A percentile compares a stretch with the other conserved stretches of the same genome.
phyloP scores from a whole-genome alignment of 805 yeast genomes.

The Saccharomyces cerevisiae region DNA sequence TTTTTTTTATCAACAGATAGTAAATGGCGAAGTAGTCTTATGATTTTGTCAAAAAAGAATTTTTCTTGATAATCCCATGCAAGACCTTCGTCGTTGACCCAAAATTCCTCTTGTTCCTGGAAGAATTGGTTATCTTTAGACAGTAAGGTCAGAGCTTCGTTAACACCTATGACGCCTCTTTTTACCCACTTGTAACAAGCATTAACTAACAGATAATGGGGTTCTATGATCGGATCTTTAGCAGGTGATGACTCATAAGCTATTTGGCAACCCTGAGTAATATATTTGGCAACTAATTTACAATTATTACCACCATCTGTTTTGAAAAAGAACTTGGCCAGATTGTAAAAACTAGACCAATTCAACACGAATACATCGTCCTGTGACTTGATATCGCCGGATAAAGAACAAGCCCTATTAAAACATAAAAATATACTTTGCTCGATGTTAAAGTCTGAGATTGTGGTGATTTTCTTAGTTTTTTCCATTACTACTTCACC shows the following conservation, averaged over 20 bases:
- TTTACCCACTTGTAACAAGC: conserved; percentile 48
- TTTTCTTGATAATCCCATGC: conserved; percentile 11
- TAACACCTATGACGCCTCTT: conserved; percentile 28
- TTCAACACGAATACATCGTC: conserved; percentile 23
- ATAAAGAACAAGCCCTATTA: conserved; percentile 16
- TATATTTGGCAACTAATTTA: conserved; percentile 20
- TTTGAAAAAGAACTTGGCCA: conserved; percentile 52
- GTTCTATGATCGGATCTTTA: conserved; percentile 61
- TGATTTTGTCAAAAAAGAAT: conserved; percentile 34
- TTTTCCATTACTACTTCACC: conserved; percentile 12
- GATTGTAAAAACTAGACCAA: conserved; percentile 56
- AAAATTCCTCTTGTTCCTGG: conserved; percentile 17
- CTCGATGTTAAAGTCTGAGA: conserved; percentile 25
- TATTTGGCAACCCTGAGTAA: conserved; percentile 38
- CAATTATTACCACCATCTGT: conserved; percentile 26
- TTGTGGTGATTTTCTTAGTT: conserved; percentile 6
- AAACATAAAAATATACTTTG: conserved; percentile 24
- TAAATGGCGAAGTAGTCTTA: conserved; percentile 41
- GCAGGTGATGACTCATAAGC: conserved; percentile 32
- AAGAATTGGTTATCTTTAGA: conserved; percentile 30
- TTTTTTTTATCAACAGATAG: conserved; percentile 62
- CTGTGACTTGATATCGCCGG: conserved; percentile 19
- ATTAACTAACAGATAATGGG: conserved; percentile 62
- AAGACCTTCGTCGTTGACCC: conserved; percentile 14
- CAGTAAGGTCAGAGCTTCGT: conserved; percentile 36